Percentiles rank a stretch among this genome's conserved stretches.
Conservation (phyloP, 2,329 filamentous ascomycete species). For the Monilinia vaccinii-corymbosi region DNA sequence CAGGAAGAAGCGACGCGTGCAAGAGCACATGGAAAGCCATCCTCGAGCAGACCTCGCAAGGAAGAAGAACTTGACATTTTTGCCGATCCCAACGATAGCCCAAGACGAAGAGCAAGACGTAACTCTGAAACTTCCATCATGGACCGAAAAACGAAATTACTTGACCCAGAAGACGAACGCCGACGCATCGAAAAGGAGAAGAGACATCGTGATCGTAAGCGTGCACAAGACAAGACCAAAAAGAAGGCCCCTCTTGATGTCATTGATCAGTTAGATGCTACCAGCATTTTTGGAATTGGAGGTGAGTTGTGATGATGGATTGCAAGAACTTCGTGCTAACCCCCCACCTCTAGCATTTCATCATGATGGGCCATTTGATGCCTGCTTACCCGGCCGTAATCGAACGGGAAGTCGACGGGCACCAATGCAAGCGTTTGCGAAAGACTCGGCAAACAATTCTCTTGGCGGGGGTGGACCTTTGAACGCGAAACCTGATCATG, state of each 20-base stretch:
- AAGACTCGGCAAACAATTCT: slow-evolving; percentile 85
- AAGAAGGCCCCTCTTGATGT: slow-evolving; percentile 56
- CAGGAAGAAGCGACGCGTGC: slow-evolving; percentile 54
- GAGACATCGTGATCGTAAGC: slow-evolving; percentile 31
- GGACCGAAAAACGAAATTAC: slow-evolving; percentile 39
- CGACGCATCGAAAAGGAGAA: slow-evolving; percentile 50
- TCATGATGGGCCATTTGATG: slow-evolving; percentile 95
- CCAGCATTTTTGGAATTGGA: slow-evolving; percentile 88
- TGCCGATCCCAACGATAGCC: slow-evolving; percentile 28
- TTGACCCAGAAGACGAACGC: slow-evolving; percentile 48
- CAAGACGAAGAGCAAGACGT: slow-evolving; percentile 49
- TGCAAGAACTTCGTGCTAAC: slow-evolving; percentile 7
- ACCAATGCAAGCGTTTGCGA: slow-evolving; percentile 94
- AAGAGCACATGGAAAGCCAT: slow-evolving; percentile 33
- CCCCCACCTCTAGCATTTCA: slow-evolving; percentile 65
- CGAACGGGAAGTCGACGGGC: slow-evolving; percentile 72
- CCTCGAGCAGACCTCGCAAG: background rate
- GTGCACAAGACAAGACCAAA: slow-evolving; percentile 33
- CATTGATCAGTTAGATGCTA: slow-evolving; percentile 94
- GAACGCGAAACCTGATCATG: slow-evolving; percentile 72
- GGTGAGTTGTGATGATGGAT: slow-evolving; percentile 46
- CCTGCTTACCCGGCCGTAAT: slow-evolving; percentile 90
- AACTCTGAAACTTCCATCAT: slow-evolving; percentile 74
- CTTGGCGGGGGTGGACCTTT: slow-evolving; percentile 81
- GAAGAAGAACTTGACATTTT: slow-evolving; percentile 28